Base-by-base conservation (phyloP, 768 basidiomycete genomes). In the Termitomyces sp. region DNA sequence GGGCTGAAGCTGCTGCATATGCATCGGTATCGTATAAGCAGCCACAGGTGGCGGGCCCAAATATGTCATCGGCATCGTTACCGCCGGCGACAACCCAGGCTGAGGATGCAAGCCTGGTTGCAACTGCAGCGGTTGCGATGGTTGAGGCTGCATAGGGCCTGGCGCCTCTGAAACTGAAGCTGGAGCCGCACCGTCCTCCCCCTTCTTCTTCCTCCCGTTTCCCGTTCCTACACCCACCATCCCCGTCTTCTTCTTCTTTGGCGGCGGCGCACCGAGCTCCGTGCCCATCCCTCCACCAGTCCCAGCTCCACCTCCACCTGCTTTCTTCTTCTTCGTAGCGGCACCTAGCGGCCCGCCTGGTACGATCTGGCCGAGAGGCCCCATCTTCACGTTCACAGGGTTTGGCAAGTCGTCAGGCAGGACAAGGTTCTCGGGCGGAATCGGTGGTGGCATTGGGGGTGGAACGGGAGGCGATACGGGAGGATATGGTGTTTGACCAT, bases 291-390 rank as follows among this genome's bases (percentile, higher is more conserved):
- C 56, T 63, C 64, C 60, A 56, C 64, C 60, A 56, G 66, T 34
- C 53, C 59, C 58, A 45, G 71, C 57, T 63, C 65, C 58, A 57
- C 64, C 58, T 9, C 60, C 58, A 14, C 57, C 63, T 8, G 66
- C 66, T 43, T 65, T 67, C 66, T 82, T 84, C 79, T 90, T 92
- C 81, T 91, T 92, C 68, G 81, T 70, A 11, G 74, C 56, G 1
- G 73, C 74, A 2, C 77, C 65, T 17, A 77, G 69, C 0, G 76
- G 63, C 2, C 76, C 77, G 1, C 77, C 73, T 66, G 84, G 82
- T 65, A 84, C 63, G 58, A 92, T 82, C 68, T 92, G 89, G 7
- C 91, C 91, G 17, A 92, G 71, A 0, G 91, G 92, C 0, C 90
- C 89, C 63, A 92, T 82, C 75, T 89, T 92, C 44, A 79, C 73